A percentile compares a stretch with the other conserved stretches of the same genome.
These are phyloP conservation scores for Physcomitrellopsis africana DNA, from an alignment of 225 moss, liverwort and hornwort genomes.

Conservation along the genomic window DNA sequence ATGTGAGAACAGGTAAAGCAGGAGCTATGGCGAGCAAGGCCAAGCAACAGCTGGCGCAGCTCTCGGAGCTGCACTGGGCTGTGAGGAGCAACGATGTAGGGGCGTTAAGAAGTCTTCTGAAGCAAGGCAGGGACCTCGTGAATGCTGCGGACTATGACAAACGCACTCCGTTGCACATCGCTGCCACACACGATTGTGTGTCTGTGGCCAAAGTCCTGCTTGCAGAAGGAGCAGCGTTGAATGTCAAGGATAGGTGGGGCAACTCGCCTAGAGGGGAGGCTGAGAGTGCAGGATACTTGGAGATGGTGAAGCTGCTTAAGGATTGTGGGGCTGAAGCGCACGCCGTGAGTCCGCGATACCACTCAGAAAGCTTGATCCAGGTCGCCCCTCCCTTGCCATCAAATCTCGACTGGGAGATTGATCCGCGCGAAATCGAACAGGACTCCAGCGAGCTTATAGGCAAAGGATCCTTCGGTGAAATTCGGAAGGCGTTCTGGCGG, in stretches of 20 bases:
- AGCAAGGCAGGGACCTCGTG: slow-evolving; percentile 30
- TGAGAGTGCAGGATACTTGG: slow-evolving; percentile 39
- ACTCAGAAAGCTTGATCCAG: slow-evolving; percentile 34
- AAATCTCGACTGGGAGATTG: slow-evolving; percentile 73
- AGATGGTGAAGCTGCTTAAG: slow-evolving; percentile 58
- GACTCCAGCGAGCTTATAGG: slow-evolving; percentile 49
- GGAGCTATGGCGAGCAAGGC: slow-evolving; percentile 14
- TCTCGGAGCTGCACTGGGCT: slow-evolving; percentile 45
- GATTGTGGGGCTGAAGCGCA: slow-evolving; percentile 40
- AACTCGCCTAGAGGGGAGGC: slow-evolving; percentile 66
- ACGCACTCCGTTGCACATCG: slow-evolving; percentile 40
- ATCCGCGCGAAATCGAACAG: slow-evolving; percentile 65
- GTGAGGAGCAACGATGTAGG: slow-evolving; percentile 32
- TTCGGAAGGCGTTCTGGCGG: slow-evolving; percentile 60
- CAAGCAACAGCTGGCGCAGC: slow-evolving; percentile 24
- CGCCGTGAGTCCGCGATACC: slow-evolving; percentile 26
- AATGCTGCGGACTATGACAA: slow-evolving; percentile 39
- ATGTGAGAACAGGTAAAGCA: not conserved
- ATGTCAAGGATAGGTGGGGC: slow-evolving; percentile 37
- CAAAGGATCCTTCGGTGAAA: slow-evolving; percentile 83
- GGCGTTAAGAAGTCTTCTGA: slow-evolving; percentile 19
- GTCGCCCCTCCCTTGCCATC: slow-evolving; percentile 53
- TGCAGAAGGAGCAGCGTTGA: slow-evolving; percentile 32
- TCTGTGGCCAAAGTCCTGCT: slow-evolving; percentile 35
- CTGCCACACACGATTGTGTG: slow-evolving; percentile 32